Evolutionary conservation across 768 basidiomycete genomes (phyloP).

Genomic region (Serendipita vermifera): DNA sequence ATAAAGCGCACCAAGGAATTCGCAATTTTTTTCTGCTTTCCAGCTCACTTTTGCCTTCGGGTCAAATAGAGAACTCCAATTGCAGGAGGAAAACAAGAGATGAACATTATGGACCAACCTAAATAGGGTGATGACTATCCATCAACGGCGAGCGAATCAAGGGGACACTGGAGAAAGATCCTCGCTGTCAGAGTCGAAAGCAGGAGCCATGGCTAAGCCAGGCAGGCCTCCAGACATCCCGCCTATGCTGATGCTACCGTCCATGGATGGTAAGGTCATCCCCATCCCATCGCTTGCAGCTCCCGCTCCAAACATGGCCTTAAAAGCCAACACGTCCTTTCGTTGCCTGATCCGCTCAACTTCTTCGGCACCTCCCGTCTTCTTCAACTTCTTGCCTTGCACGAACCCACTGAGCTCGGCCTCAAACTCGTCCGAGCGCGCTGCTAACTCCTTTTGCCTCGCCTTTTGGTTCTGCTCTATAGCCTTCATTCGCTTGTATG

Average conservation of each 20-base stretch:
- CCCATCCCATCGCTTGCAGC: background rate
- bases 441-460: constrained; percentile 61
- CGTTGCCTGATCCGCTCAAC: constrained; percentile 76
- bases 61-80: too few relatives aligned
- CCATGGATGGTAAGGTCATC: too few relatives aligned
- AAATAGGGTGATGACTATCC: too few relatives aligned
- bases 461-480: constrained; percentile 80
- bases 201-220: constrained; percentile 10
- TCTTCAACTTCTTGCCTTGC: constrained; percentile 70
- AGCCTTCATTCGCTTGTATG: constrained; percentile 74
- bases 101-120: too few relatives aligned
- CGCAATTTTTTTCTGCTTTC: too few relatives aligned
- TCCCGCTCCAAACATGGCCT: constrained; percentile 61
- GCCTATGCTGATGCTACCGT: background rate
- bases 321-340: constrained; percentile 70
- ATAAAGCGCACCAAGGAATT: too few relatives aligned
- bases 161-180: constrained; percentile 6
- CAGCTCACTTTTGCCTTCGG: too few relatives aligned
- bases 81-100: too few relatives aligned
- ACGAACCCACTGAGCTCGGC: constrained; percentile 81
- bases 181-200: background rate
- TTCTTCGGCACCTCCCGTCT: constrained; percentile 93
- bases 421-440: constrained; percentile 69
- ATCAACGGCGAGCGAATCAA: too few relatives aligned
- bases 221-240: constrained; percentile 8